A percentile compares a stretch with the other conserved stretches of the same genome.
Conservation (phyloP, 179 eudicot species). For the Amaranthus tricolor region DNA sequence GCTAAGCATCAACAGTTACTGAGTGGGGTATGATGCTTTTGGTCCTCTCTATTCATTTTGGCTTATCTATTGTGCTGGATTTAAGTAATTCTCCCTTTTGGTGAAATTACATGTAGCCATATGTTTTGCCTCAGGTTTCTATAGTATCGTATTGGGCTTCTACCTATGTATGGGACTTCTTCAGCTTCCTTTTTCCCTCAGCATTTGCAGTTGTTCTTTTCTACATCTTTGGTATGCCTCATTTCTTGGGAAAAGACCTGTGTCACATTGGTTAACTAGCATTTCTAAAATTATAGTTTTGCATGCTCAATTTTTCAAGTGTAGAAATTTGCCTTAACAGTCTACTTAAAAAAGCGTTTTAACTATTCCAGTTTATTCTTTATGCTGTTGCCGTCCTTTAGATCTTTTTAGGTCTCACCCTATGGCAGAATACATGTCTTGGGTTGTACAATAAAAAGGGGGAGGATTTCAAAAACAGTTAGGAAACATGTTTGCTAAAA, state of each 20-base stretch:
- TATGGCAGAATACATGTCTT: neutral
- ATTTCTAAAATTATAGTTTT: neutral
- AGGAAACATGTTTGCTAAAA: too few species aligned
- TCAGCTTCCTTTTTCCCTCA: slow-evolving; percentile 90
- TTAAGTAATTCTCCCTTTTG: neutral
- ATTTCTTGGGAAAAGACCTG: neutral
- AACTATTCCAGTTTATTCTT: neutral
- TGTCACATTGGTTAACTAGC: neutral
- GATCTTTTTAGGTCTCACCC: neutral
- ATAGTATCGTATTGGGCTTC: slow-evolving; percentile 86
- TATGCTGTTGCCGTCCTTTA: neutral
- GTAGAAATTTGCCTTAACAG: neutral
- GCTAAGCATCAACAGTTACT: slow-evolving; percentile 98
- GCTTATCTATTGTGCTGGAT: neutral
- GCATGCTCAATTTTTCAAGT: neutral
- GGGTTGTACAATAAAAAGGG: neutral
- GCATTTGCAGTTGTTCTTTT: slow-evolving; percentile 79
- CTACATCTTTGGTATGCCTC: slow-evolving; percentile 70
- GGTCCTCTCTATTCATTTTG: slow-evolving; percentile 1
- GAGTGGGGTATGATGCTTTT: slow-evolving; percentile 74
- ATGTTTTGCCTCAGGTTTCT: slow-evolving; percentile 62
- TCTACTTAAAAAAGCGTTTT: neutral
- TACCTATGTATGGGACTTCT: slow-evolving; percentile 87
- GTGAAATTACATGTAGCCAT: slow-evolving; percentile 6
- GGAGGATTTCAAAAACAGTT: neutral